Conservation (phyloP, 2,329 filamentous ascomycete genomes). For the Atkinsonella texensis region DNA sequence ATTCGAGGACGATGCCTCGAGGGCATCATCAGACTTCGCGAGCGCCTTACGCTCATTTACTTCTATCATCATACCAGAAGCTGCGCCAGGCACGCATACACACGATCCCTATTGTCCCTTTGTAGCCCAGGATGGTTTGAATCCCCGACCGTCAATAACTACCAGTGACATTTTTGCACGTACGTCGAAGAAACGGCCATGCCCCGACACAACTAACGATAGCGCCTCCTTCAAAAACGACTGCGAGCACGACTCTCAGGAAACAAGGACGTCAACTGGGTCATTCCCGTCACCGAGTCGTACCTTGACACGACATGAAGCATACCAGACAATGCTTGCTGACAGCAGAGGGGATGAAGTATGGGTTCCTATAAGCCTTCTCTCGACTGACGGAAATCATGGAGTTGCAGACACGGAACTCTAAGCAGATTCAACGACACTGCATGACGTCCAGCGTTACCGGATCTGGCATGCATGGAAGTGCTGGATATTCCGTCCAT, state of each 20-base stretch:
- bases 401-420: constrained; percentile 21
- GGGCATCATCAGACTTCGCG: not conserved
- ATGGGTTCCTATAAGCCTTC: constrained; percentile 21
- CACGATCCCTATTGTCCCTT: not conserved
- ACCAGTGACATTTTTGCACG: not conserved
- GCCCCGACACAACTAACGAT: not conserved
- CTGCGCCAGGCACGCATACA: not conserved
- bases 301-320: constrained; percentile 18
- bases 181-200: not conserved
- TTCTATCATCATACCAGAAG: not conserved
- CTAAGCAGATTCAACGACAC: constrained; percentile 7
- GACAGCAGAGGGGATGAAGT: constrained; percentile 14
- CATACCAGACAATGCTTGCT: constrained; percentile 21
- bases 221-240: not conserved
- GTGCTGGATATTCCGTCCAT: too few species aligned
- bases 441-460: not conserved
- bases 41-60: too few species aligned
- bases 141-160: not conserved
- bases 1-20: not conserved
- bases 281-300: constrained; percentile 3
- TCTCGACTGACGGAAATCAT: constrained; percentile 24
- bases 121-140: not conserved
- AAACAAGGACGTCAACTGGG: not conserved
- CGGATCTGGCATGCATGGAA: too few species aligned
- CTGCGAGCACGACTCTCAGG: constrained; percentile 1